Evolutionary conservation across 345 rosid species (phyloP), one percentile per base, ranked within the genome.

Genomic region (Salix purpurea): DNA sequence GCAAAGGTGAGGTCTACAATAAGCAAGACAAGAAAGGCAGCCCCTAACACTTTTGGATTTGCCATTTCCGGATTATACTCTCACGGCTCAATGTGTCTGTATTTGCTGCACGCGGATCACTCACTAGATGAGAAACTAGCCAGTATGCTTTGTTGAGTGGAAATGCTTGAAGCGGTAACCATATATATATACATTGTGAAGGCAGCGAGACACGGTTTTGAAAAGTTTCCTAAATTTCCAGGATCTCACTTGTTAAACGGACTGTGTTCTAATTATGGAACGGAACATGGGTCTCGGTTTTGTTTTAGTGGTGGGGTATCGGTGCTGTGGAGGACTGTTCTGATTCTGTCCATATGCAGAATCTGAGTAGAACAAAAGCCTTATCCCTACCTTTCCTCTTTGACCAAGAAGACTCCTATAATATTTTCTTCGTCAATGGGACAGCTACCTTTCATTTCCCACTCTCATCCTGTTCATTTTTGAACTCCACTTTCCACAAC

Each of bases 1-100:
- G 87, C 91, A 34, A 85, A 81, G 75, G 83, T 65, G 6, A 89
- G 67, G 76, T 89, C 85, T 52, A 85, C 78, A 67, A 87, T 50
- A 34, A 89, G 79, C 81, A 89, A 67, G 66, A 79, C 69, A 79
- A 85, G 74, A 65, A 87, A 83, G 69, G 83, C 87, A 87, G 67
- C 72, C 10, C 81, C 87, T 23, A 87, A 42, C 50, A 84, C 68
- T 70, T 84, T 85, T 32, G 66, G 23, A 18, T 12, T 42, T 11
- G 54, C 68, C 83, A 87, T 89, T 82, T 70, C 37, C 36, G 24
- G 60, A 42, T 28, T 24, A 23, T n/a, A 23, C 5, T n/a, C 26
- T 4, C 18, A 36, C 24, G 30, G 42, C 73, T 23, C 34, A 18
- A 7, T 7, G 12, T 23, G 7, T 37, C 4, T 14, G 5, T 44